phyloP scores from a whole-genome alignment of 2,329 filamentous ascomycete genomes.

The Colletotrichum sp. region DNA sequence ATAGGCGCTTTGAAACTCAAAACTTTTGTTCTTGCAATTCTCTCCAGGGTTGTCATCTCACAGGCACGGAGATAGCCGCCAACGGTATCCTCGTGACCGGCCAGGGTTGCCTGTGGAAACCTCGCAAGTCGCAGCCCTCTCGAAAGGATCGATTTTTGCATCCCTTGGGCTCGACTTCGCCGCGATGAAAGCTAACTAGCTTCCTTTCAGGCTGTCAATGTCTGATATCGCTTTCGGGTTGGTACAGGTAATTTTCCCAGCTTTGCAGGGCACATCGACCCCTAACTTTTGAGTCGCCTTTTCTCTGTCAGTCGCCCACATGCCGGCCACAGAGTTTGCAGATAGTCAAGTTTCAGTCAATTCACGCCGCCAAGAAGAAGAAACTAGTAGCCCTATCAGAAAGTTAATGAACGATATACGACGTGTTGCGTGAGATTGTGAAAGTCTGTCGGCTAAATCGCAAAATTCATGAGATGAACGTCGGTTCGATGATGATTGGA shows the following conservation, averaged over 20 bases:
- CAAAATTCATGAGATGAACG: background rate
- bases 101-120: background rate
- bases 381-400: background rate
- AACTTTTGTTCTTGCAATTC: background rate
- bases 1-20: background rate
- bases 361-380: background rate
- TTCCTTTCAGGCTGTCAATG: background rate
- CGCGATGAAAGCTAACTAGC: background rate
- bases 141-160: background rate
- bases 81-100: background rate
- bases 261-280: background rate
- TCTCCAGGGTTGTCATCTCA: background rate
- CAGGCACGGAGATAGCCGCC: background rate
- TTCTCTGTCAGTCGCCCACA: background rate
- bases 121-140: background rate
- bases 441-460: background rate
- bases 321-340: background rate
- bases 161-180: background rate
- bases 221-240: background rate
- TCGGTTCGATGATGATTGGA: background rate
- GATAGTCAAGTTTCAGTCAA: background rate
- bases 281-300: background rate
- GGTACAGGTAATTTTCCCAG: background rate
- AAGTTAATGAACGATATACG: background rate
- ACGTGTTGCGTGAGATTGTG: background rate